Percentiles rank a stretch among this genome's conserved stretches.
These are phyloP conservation scores for Stachybotrys echinatus DNA, from an alignment of 2,329 filamentous ascomycete genomes.

Conservation along the genomic window DNA sequence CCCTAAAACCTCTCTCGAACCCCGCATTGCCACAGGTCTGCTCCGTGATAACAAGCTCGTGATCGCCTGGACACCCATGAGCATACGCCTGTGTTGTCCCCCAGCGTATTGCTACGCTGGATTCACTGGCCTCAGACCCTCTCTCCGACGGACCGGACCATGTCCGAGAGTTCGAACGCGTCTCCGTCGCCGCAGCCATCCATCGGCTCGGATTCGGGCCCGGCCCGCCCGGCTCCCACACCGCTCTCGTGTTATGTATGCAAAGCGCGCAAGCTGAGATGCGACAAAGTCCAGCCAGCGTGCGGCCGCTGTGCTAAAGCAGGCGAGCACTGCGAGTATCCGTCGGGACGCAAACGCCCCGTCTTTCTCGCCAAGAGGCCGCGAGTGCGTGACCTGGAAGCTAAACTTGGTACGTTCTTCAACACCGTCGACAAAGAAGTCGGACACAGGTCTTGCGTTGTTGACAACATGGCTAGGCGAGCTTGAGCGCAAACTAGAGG, in stretches of 20 bases:
- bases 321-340: constrained; percentile 17
- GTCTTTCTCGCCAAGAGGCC: constrained; percentile 16
- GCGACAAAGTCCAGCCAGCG: constrained; percentile 16
- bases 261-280: constrained; percentile 21
- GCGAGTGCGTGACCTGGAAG: constrained; percentile 19
- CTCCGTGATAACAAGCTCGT: too few relatives aligned
- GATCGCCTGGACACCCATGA: too few relatives aligned
- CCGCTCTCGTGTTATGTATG: constrained; percentile 20
- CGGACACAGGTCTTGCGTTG: background rate
- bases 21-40: too few relatives aligned
- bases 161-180: too few relatives aligned
- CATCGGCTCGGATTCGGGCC: too few relatives aligned
- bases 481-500: constrained; percentile 24
- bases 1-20: too few relatives aligned
- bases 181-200: too few relatives aligned
- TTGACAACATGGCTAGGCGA: constrained; percentile 18
- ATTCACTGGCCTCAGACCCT: too few relatives aligned
- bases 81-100: too few relatives aligned
- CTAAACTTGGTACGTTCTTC: constrained; percentile 11
- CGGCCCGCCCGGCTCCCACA: too few relatives aligned
- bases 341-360: constrained; percentile 15
- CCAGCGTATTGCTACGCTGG: too few relatives aligned
- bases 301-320: constrained; percentile 18
- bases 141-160: too few relatives aligned
- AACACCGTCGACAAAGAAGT: background rate